A percentile compares a stretch with the other conserved stretches of the same genome.
Evolutionary conservation across 192 early-diverging fungal genomes (phyloP).

Genomic region (Globomyces pollinis-pini): DNA sequence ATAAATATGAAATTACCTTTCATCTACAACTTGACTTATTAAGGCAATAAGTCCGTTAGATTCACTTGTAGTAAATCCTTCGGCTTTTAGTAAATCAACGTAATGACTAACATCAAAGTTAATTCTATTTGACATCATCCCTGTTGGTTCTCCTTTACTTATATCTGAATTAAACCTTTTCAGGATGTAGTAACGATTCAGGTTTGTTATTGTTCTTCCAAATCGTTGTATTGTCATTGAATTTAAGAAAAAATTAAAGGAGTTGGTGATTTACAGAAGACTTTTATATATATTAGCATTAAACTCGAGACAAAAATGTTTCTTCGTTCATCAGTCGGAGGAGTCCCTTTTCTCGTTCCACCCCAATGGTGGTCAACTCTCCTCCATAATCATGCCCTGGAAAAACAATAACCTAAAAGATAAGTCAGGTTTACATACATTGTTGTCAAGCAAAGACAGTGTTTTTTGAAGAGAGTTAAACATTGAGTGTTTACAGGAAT

Average conservation of each 20-base stretch:
- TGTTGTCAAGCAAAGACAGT: conserved; percentile 38
- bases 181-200: no score
- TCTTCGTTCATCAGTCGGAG: neutral
- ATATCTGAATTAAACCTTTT: no score
- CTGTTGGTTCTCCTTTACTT: no score
- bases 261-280: no score
- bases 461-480: conserved; percentile 58
- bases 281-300: no score
- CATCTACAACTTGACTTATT: conserved; percentile 58
- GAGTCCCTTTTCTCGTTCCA: conserved; percentile 25
- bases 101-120: conserved; percentile 71
- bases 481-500: conserved; percentile 60
- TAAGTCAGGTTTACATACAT: neutral
- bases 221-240: no score
- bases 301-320: neutral
- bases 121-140: neutral
- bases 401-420: conserved; percentile 55
- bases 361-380: conserved; percentile 73
- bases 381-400: conserved; percentile 90
- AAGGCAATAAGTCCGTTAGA: conserved; percentile 63
- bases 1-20: conserved; percentile 11
- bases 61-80: conserved; percentile 68
- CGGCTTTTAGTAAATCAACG: conserved; percentile 55
- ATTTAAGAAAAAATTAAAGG: no score
- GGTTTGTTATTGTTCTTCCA: no score